Evolutionary conservation across 345 rosid genomes (phyloP).

Genomic region (Geranium brycei): DNA sequence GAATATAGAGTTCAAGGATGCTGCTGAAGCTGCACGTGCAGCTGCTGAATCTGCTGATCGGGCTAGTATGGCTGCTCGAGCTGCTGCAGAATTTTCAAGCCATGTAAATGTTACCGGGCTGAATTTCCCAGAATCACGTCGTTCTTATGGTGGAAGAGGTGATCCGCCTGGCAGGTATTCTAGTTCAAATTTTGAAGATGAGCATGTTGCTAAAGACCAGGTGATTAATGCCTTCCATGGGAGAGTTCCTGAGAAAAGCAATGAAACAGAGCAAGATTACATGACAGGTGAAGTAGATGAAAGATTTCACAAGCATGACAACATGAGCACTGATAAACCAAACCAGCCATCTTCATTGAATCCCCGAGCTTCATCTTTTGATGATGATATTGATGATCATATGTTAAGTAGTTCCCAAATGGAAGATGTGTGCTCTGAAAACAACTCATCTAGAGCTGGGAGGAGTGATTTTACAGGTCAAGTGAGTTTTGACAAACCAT

Average conservation of each 20-base stretch:
- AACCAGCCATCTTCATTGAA: conserved; percentile 18
- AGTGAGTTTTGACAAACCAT: conserved; percentile 21
- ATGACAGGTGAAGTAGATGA: conserved; percentile 12
- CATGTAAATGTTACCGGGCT: conserved; percentile 33
- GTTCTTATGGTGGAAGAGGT: conserved; percentile 3
- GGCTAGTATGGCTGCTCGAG: conserved; percentile 92
- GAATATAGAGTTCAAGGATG: conserved; percentile 71
- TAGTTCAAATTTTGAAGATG: conserved; percentile 1
- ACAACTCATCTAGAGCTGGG: conserved; percentile 24
- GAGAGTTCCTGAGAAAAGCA: conserved; percentile 16
- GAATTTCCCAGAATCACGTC: conserved; percentile 24
- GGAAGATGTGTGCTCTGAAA: conserved; percentile 31
- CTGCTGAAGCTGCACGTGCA: conserved; percentile 78
- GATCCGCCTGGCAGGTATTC: not conserved
- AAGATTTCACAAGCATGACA: conserved; percentile 15
- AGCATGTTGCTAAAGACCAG: conserved; percentile 13
- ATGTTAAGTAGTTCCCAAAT: conserved; percentile 10
- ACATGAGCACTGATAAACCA: conserved; percentile 14
- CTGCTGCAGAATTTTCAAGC: conserved; percentile 84
- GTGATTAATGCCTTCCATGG: conserved; percentile 9
- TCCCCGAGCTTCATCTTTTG: conserved; percentile 17
- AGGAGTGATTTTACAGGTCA: conserved; percentile 19
- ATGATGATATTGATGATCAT: conserved; percentile 3
- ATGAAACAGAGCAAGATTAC: conserved; percentile 16
- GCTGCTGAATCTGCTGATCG: conserved; percentile 98